Evolutionary conservation across 352 stramenopile species (phyloP), one percentile per base, ranked within the genome.

Genomic region (Globisporangium paddicum): DNA sequence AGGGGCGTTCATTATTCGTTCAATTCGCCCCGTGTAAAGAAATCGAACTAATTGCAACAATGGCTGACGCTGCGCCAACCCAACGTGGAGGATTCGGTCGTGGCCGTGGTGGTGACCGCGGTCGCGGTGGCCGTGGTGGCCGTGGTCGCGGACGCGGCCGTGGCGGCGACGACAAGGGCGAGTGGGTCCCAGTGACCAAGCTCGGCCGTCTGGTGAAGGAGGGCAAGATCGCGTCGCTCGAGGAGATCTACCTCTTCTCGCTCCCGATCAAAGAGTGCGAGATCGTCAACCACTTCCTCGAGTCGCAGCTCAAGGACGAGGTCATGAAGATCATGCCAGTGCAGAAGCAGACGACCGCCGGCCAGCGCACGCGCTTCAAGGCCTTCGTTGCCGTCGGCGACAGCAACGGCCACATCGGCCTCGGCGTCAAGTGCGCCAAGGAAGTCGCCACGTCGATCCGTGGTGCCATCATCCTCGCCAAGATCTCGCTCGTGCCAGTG

Each of bases 271-370:
- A 99, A 93, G 97, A 99, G 88, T 97, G 89, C 69, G 90, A 99
- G 75, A 99, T 99, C 75, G 97, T 99, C 67, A 98, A 99, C 81
- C 90, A 98, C 79, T 99, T 99, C 82, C 77, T 99, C 19, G 96
- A 98, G 78, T 76, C 96, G 59, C 96, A 93, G 78, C 96, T 99
- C 59, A 98, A 99, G 77, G 98, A 99, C 77, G 98, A 99, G 73
- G 97, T 99, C 53, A 99, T 99, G 97, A 99, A 99, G 90, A 99
- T 99, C 87, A 99, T 99, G 95, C 97, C 97, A 60, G 97, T 99
- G 54, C 97, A 99, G 85, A 99, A 99, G 94, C 97, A 99, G 85
- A 99, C 95, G 51, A 98, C 96, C 44, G 98, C 98, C 63, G 98
- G 98, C 87, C 98, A 99, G 90, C 90, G 97, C 63, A 99, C 98